Evolutionary conservation across 2,329 filamentous ascomycete genomes (phyloP).

Genomic region (Colletotrichum sp.): DNA sequence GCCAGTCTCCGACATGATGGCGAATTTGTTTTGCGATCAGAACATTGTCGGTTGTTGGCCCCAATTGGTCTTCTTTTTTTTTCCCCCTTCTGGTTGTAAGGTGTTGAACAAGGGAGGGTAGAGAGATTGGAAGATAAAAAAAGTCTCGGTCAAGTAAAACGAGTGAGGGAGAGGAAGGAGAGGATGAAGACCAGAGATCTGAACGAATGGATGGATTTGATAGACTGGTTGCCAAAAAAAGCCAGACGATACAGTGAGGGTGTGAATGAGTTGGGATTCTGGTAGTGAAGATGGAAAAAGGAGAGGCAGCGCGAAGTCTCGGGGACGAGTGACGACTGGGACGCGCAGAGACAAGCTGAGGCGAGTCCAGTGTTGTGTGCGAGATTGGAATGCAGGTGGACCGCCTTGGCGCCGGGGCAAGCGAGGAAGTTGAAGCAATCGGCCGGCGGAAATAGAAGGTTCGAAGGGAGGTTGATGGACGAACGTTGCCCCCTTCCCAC

Average conservation of each 20-base stretch:
- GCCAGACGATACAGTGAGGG: conserved; percentile 16
- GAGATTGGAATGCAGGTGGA: conserved; percentile 14
- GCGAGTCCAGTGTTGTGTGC: conserved; percentile 8
- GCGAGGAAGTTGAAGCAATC: not conserved
- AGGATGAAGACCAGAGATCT: conserved; percentile 1
- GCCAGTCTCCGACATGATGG: conserved; percentile 19
- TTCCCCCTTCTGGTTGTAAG: not conserved
- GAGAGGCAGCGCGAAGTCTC: conserved; percentile 4
- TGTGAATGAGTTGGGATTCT: not conserved
- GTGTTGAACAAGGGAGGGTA: conserved; percentile 6
- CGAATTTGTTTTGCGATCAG: not conserved
- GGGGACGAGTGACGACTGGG: not conserved
- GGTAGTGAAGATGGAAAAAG: conserved; percentile 7
- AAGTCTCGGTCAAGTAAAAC: not conserved
- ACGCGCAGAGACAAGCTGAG: conserved; percentile 11
- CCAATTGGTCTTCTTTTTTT: not conserved
- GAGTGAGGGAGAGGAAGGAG: conserved; percentile 7
- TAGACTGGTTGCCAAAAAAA: conserved; percentile 21
- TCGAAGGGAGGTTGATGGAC: conserved; percentile 7
- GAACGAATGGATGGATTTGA: conserved; percentile 18
- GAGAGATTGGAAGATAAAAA: conserved; percentile 3
- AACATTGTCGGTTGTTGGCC: not conserved
- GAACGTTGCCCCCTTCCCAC: conserved; percentile 12
- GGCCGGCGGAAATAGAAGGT: conserved; percentile 3
- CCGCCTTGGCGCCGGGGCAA: not conserved